Conservation (phyloP, 1,139 yeast genomes). For the Saccharomycopsis hybrid region DNA sequence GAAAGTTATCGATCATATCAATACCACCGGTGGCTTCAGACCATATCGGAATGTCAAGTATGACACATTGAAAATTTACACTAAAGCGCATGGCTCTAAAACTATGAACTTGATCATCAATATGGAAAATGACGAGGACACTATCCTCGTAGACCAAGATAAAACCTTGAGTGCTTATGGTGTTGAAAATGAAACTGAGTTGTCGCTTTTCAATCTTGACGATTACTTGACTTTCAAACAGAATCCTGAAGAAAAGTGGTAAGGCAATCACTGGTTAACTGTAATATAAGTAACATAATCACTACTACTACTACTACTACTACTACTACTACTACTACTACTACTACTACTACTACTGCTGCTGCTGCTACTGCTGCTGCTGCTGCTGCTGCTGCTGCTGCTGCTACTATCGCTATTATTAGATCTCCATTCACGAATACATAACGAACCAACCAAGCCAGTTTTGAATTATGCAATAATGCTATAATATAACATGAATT, state of each 20-base stretch:
- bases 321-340: too few relatives aligned
- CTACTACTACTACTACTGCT: too few relatives aligned
- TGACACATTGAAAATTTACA: constrained; percentile 77
- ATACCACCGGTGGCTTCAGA: constrained; percentile 62
- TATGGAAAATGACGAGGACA: constrained; percentile 68
- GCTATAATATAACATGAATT: too few relatives aligned
- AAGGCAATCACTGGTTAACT: too few relatives aligned
- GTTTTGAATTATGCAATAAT: too few relatives aligned
- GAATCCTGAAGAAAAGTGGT: constrained; percentile 93
- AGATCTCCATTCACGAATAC: too few relatives aligned
- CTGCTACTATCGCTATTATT: too few relatives aligned
- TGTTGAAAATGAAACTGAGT: constrained; percentile 83
- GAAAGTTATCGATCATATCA: constrained; percentile 43
- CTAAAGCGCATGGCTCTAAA: constrained; percentile 92
- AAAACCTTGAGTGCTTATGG: constrained; percentile 57
- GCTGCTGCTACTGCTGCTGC: too few relatives aligned
- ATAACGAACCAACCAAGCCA: too few relatives aligned
- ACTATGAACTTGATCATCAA: constrained; percentile 90
- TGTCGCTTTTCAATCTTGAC: constrained; percentile 64
- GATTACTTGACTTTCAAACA: constrained; percentile 64
- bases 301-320: too few relatives aligned
- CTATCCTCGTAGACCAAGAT: constrained; percentile 39
- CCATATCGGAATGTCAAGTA: constrained; percentile 77
- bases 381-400: too few relatives aligned
- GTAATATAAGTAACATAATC: too few relatives aligned